Evolutionary conservation across 805 yeast genomes (phyloP).

Genomic region (Zygotorulaspora chibaensis): DNA sequence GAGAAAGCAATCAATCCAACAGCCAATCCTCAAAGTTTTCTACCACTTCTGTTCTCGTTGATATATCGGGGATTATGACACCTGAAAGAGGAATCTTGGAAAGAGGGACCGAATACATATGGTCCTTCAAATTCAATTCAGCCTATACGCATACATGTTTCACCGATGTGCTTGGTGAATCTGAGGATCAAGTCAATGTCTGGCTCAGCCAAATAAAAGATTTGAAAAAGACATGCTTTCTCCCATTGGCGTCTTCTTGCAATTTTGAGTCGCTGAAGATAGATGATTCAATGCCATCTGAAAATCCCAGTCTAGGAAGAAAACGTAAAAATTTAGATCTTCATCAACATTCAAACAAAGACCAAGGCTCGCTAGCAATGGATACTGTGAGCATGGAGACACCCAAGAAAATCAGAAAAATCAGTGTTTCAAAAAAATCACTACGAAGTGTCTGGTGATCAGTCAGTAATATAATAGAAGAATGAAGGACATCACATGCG

Average conservation of each 20-base stretch:
- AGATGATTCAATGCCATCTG: constrained; percentile 10
- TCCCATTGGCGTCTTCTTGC: constrained; percentile 17
- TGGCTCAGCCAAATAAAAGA: constrained; percentile 21
- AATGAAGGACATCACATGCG: not conserved
- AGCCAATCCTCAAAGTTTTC: constrained; percentile 12
- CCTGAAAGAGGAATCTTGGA: constrained; percentile 13
- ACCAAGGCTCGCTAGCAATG: constrained; percentile 16
- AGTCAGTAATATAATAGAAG: not conserved
- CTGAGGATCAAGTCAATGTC: constrained; percentile 17
- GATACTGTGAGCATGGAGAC: constrained; percentile 14
- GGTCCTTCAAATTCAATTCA: constrained; percentile 21
- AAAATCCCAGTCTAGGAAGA: constrained; percentile 14
- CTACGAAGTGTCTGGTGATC: constrained; percentile 29
- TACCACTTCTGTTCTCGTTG: constrained; percentile 21
- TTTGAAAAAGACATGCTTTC: constrained; percentile 6
- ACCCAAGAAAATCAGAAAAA: constrained; percentile 27
- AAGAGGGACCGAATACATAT: constrained; percentile 8
- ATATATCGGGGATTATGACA: constrained; percentile 20
- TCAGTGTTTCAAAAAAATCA: constrained; percentile 33
- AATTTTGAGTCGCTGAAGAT: constrained; percentile 20
- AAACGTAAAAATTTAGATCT: constrained; percentile 24
- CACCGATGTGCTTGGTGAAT: constrained; percentile 17
- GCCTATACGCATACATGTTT: constrained; percentile 21
- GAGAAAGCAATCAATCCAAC: constrained; percentile 3
- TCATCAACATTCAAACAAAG: constrained; percentile 17